Evolutionary conservation across 305 asterid genomes (phyloP).

Genomic region (Fraxinus sp.): DNA sequence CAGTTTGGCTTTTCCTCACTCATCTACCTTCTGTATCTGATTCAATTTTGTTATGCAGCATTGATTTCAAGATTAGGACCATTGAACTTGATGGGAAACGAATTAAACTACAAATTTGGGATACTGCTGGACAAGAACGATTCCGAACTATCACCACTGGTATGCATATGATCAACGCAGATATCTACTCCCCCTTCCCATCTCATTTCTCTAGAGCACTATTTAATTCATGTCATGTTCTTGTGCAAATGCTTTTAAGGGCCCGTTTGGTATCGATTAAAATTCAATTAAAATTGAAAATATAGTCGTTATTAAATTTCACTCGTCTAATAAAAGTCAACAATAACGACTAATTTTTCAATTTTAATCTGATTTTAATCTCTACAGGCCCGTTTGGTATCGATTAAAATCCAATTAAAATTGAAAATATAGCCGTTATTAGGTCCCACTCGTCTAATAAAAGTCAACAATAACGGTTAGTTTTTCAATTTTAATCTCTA

Average conservation of each 20-base stretch:
- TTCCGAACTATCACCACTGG: constrained; percentile 57
- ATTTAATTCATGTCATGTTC: not conserved
- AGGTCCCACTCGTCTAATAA: too few species aligned
- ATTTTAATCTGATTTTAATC: too few species aligned
- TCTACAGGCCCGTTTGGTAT: too few species aligned
- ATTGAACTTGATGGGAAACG: constrained; percentile 49
- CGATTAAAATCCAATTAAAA: too few species aligned
- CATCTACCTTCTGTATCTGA: constrained; percentile 6
- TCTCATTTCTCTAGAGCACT: not conserved
- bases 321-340: too few species aligned
- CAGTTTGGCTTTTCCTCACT: not conserved
- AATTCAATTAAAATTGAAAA: too few species aligned
- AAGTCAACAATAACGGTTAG: too few species aligned
- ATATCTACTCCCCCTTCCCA: not conserved
- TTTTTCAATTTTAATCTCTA: too few species aligned
- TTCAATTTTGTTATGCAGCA: constrained; percentile 25
- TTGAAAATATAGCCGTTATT: too few species aligned
- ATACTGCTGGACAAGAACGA: constrained; percentile 55
- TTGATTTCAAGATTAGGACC: constrained; percentile 51
- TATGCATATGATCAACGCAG: constrained; percentile 17
- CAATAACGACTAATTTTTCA: too few species aligned
- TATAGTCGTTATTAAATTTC: too few species aligned
- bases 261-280: too few species aligned
- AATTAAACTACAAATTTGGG: constrained; percentile 50
- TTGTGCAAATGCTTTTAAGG: not conserved